These are phyloP conservation scores for Cladochytrium replicatum DNA, from an alignment of 192 early-diverging fungal genomes.

Conservation along the genomic window DNA sequence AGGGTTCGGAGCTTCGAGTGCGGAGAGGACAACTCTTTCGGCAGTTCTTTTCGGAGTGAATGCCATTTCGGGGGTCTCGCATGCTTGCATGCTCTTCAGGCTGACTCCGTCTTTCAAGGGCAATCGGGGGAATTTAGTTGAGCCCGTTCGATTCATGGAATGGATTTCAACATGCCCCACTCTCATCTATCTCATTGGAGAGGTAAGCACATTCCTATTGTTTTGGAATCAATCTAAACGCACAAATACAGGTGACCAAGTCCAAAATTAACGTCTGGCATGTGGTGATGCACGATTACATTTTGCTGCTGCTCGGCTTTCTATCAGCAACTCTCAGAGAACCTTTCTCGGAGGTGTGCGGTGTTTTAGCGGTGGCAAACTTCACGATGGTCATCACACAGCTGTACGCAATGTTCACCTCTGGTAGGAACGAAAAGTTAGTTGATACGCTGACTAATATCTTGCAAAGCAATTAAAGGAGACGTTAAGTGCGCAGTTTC, in stretches of 20 bases:
- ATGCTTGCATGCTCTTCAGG: slow-evolving; percentile 1
- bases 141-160: slow-evolving; percentile 17
- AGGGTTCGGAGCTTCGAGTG: no score
- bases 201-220: no score
- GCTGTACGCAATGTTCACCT: slow-evolving; percentile 11
- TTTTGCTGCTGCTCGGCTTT: slow-evolving; percentile 18
- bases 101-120: not conserved
- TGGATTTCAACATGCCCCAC: slow-evolving; percentile 18
- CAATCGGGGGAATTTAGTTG: not conserved
- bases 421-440: slow-evolving; percentile 15
- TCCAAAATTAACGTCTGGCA: slow-evolving; percentile 1
- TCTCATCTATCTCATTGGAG: slow-evolving; percentile 24
- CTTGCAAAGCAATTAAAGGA: not conserved
- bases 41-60: not conserved
- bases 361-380: slow-evolving; percentile 1
- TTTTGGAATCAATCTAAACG: no score
- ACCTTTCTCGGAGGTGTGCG: slow-evolving; percentile 15
- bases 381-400: slow-evolving; percentile 14
- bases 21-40: not conserved
- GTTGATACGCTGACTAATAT: not conserved
- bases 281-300: slow-evolving; percentile 14
- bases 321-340: slow-evolving; percentile 13
- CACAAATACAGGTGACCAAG: no score
- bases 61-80: not conserved
- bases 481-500: not conserved